Percentiles rank a stretch among this genome's conserved stretches.
phyloP scores from a whole-genome alignment of 2,329 filamentous ascomycete species.

The Xylariaceae sp. region DNA sequence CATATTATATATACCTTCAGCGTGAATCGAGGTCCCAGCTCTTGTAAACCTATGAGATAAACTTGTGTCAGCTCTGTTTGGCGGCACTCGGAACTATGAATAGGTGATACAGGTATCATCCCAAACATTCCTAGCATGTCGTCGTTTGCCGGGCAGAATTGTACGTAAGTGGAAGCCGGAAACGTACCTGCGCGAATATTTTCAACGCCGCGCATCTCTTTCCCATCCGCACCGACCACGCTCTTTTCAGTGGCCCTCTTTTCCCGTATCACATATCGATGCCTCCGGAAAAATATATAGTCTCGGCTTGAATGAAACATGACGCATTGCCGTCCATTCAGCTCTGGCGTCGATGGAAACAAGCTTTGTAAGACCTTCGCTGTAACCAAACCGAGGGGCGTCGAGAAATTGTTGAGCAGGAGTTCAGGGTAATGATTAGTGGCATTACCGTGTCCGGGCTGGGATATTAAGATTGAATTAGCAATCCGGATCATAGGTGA shows the following conservation, averaged over 20 bases:
- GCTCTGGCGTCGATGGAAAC: constrained; percentile 75
- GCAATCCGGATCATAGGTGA: background rate
- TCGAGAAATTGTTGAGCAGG: constrained; percentile 90
- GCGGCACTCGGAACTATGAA: background rate
- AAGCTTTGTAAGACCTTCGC: constrained; percentile 76
- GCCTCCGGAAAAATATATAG: constrained; percentile 90
- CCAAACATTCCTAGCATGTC: background rate
- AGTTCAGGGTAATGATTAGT: constrained; percentile 85
- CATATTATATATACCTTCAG: constrained; percentile 87
- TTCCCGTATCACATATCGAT: constrained; percentile 89
- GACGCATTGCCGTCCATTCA: constrained; percentile 81
- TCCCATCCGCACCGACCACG: constrained; percentile 74
- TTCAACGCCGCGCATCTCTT: constrained; percentile 78
- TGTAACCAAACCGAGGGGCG: constrained; percentile 80
- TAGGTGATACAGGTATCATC: background rate
- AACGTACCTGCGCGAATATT: constrained; percentile 59
- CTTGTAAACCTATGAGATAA: constrained; percentile 62
- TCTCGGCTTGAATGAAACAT: constrained; percentile 89
- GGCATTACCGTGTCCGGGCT: constrained; percentile 76
- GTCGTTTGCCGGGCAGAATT: background rate
- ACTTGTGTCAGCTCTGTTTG: constrained; percentile 11
- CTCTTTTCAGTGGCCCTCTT: constrained; percentile 83
- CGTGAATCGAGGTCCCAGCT: constrained; percentile 71
- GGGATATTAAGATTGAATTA: background rate
- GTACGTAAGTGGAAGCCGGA: background rate